Conservation (phyloP, 2,329 filamentous ascomycete genomes). For the Chaetomiaceae sp. region DNA sequence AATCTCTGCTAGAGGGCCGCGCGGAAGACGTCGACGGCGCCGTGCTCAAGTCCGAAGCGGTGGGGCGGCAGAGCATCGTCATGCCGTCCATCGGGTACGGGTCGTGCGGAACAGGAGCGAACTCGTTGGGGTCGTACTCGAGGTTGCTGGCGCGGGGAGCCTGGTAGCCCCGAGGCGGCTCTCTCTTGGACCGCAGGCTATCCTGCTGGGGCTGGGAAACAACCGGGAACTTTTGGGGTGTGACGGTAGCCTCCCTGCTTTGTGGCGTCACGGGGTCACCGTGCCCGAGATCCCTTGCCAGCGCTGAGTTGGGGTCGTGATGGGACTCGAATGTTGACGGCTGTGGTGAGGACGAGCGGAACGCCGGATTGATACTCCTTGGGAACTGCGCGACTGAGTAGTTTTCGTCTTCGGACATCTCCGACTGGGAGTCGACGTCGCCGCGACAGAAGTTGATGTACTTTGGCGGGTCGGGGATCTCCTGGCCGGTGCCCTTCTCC, state of each 20-base stretch:
- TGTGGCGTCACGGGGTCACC: conserved; percentile 43
- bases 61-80: conserved; percentile 82
- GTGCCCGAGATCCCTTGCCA: conserved; percentile 66
- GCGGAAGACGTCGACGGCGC: conserved; percentile 53
- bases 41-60: conserved; percentile 35
- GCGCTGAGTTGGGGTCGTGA: conserved; percentile 73
- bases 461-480: conserved; percentile 93
- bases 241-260: conserved; percentile 47
- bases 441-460: conserved; percentile 99
- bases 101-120: conserved; percentile 76
- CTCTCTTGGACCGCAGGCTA: conserved; percentile 18
- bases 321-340: conserved; percentile 91
- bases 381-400: conserved; percentile 97
- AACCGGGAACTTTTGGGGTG: conserved; percentile 45
- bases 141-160: conserved; percentile 26
- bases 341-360: conserved; percentile 91
- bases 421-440: conserved; percentile 77
- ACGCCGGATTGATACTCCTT: conserved; percentile 90
- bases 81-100: conserved; percentile 93
- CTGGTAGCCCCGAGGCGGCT: conserved; percentile 25
- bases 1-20: conserved; percentile 79
- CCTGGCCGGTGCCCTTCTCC: conserved; percentile 85
- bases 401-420: conserved; percentile 77
- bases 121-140: conserved; percentile 53
- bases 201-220: conserved; percentile 20